Evolutionary conservation across 1,284 basidiomycete species (phyloP).

Genomic region (Ustilago crameri): DNA sequence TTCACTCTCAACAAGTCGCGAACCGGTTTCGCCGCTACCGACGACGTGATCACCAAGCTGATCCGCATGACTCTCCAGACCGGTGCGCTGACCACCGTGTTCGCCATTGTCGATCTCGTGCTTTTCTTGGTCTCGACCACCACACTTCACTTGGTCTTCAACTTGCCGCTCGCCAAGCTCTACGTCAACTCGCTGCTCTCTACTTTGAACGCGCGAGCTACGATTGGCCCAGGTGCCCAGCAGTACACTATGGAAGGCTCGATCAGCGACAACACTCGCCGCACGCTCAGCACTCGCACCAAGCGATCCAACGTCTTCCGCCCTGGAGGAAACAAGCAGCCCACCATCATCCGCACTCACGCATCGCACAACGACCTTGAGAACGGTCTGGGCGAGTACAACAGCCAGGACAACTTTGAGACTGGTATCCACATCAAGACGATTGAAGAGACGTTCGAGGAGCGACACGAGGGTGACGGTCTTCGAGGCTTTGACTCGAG

Average conservation of each 20-base stretch:
- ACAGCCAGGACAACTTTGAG: conserved; percentile 36
- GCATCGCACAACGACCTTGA: conserved; percentile 37
- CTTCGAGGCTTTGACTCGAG: conserved; percentile 37
- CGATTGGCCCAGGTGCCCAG: conserved; percentile 20
- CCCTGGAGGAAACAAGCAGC: conserved; percentile 40
- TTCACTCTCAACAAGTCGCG: conserved; percentile 59
- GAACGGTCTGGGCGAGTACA: conserved; percentile 16
- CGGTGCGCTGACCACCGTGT: conserved; percentile 56
- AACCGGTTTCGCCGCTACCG: conserved; percentile 63
- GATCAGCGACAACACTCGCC: conserved; percentile 40
- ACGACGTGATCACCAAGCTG: conserved; percentile 63
- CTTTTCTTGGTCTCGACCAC: conserved; percentile 57
- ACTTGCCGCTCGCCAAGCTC: conserved; percentile 63
- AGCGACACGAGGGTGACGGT: conserved; percentile 43
- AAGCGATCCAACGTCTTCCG: conserved; percentile 44
- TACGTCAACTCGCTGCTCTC: conserved; percentile 65
- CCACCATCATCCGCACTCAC: conserved; percentile 43
- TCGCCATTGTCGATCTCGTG: conserved; percentile 59
- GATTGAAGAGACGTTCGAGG: conserved; percentile 58
- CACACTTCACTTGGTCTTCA: conserved; percentile 61
- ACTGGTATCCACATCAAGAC: conserved; percentile 57
- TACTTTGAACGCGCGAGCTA: conserved; percentile 62
- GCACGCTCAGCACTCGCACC: conserved; percentile 31
- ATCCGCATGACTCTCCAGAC: conserved; percentile 63
- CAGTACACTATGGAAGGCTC: conserved; percentile 54